Percentiles rank a stretch among this genome's conserved stretches.
Evolutionary conservation across 805 yeast species (phyloP).

Genomic region (Saccharomycopsis oosterbeekiorum): DNA sequence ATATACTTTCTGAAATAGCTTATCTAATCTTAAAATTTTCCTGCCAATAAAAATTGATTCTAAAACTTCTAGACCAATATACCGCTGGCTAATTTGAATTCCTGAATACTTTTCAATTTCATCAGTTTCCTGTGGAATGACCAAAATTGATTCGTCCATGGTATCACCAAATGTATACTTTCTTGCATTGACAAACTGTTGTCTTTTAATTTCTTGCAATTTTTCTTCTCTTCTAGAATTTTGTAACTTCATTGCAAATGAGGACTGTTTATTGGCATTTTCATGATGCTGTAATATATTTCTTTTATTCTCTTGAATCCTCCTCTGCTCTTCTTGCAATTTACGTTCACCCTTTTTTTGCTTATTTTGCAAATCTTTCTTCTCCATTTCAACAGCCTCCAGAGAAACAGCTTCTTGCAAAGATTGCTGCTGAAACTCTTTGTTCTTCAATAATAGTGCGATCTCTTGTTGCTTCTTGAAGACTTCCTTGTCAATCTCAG

Average conservation of each 20-base stretch:
- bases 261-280: not conserved
- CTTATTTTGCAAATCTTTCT: not conserved
- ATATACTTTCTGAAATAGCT: constrained; percentile 50
- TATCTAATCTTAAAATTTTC: constrained; percentile 47
- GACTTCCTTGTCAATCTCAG: constrained; percentile 13
- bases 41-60: constrained; percentile 34
- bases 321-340: not conserved
- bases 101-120: constrained; percentile 41
- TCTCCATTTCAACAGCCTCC: not conserved
- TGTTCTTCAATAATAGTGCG: constrained; percentile 10
- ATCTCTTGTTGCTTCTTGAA: constrained; percentile 9
- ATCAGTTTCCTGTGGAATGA: constrained; percentile 26
- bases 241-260: constrained; percentile 12
- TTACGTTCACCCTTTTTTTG: not conserved
- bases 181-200: constrained; percentile 7
- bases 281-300: not conserved
- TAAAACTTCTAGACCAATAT: constrained; percentile 31
- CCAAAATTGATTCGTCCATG: not conserved
- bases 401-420: not conserved
- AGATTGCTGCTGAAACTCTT: constrained; percentile 5
- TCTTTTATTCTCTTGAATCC: not conserved
- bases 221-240: constrained; percentile 3
- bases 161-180: constrained; percentile 15
- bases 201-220: not conserved
- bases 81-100: constrained; percentile 35